Evolutionary conservation across 148 eudicot species (phyloP).

Genomic region (Persicaria maculosa): DNA sequence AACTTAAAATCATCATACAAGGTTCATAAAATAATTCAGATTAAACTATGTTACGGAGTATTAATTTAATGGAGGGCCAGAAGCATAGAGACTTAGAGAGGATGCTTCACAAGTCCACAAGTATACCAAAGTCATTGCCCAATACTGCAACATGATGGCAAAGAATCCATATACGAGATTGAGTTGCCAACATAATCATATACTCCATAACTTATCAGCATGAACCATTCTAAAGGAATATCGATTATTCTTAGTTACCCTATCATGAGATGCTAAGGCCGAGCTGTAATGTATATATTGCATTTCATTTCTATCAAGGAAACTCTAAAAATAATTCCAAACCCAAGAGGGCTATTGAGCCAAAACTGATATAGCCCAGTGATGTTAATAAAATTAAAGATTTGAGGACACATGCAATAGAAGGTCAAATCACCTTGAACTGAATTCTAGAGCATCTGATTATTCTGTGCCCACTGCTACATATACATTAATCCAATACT

Average conservation of each 20-base stretch:
- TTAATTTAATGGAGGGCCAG: not conserved
- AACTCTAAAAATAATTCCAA: not conserved
- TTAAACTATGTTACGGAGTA: not conserved
- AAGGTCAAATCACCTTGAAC: not conserved
- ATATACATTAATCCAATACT: not conserved
- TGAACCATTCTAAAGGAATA: not conserved
- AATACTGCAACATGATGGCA: not conserved
- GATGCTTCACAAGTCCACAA: not conserved
- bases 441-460: not conserved
- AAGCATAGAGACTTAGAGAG: not conserved
- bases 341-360: not conserved
- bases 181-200: not conserved
- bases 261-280: not conserved
- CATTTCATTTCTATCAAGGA: not conserved
- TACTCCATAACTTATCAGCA: not conserved
- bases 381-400: not conserved
- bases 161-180: not conserved
- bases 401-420: not conserved
- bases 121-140: not conserved
- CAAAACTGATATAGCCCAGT: not conserved
- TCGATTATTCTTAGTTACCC: not conserved
- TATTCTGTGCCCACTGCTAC: not conserved
- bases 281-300: not conserved
- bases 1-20: slow-evolving; percentile 6
- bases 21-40: not conserved